Base-by-base conservation (phyloP, 148 eudicot genomes). In the Spergularia bocconei region DNA sequence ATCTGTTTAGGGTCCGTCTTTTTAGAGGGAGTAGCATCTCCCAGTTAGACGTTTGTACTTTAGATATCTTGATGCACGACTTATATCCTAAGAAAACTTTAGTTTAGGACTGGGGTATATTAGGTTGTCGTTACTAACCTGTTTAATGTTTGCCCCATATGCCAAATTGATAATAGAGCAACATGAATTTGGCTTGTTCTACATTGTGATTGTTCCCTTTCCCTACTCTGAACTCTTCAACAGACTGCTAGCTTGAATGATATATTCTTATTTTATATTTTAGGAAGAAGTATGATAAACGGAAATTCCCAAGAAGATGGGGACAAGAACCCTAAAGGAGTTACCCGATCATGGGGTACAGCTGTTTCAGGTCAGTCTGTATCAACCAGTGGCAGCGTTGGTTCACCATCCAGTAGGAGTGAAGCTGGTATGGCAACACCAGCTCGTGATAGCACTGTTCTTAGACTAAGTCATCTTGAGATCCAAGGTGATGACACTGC, bases 381-480 rank as follows among this genome's bases (percentile, higher is more conserved):
- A 74, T 94, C 98, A 55, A 94, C 97, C 21, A 94, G 97, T 65
- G 91, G 98, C 69, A 90, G 98, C 67, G 83, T 89, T 53, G 97
- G 97, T 38, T 91, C 97, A n/a, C 97, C 97, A 3, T 88, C 97
- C 6, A 85, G 85, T 78, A 83, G 88, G 70, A 83, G 91, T 71
- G 89, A 91, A 79, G 87, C 84, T 4, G 91, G 90, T 6, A 68
- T 85, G 85, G 81, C 90, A 29, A 88, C 92, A 0, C 93, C 93
- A 25, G 92, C 88, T 64, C 85, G 88, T 76, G 95, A 88, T n/a
- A 87, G 56, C 69, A 85, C 97, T 47, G 82, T 83, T 70, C 76
- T 79, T 20, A 88, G 86, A 84, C 71, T 94, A 62, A 84, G 94
- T 79, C 88, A 91, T 50, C 97, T 90, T 25, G 93, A 88, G 64